A percentile compares a stretch with the other conserved stretches of the same genome.
Conservation (phyloP, 2,329 filamentous ascomycete species). For the Elsinoe necatrix region DNA sequence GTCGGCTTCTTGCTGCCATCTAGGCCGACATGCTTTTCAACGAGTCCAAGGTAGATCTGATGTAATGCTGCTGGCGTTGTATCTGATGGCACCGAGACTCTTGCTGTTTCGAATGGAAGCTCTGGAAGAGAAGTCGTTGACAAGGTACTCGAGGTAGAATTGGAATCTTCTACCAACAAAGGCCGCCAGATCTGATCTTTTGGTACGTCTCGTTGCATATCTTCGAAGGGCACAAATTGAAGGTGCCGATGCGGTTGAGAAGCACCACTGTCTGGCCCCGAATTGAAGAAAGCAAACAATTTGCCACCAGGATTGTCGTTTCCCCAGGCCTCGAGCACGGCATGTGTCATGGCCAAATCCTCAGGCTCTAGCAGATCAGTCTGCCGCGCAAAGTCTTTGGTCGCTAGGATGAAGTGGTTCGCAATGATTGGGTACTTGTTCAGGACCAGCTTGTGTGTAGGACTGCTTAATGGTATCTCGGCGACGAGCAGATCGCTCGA, state of each 20-base stretch:
- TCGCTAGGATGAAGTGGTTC: constrained; percentile 64
- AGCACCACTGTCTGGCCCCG: constrained; percentile 58
- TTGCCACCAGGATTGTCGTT: constrained; percentile 19
- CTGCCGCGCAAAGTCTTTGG: constrained; percentile 55
- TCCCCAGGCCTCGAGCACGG: constrained; percentile 52
- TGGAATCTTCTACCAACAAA: constrained; percentile 30
- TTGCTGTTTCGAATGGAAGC: neutral
- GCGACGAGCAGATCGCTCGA: constrained; percentile 47
- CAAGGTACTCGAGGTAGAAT: too few relatives aligned
- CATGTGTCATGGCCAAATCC: constrained; percentile 54
- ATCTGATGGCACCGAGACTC: neutral
- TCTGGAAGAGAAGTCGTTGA: constrained; percentile 17
- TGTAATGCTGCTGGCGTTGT: neutral
- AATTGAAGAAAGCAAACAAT: constrained; percentile 63
- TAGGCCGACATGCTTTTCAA: neutral
- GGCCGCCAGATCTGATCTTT: constrained; percentile 34
- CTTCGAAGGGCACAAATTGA: constrained; percentile 58
- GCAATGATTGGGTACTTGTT: constrained; percentile 69
- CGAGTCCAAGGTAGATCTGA: neutral
- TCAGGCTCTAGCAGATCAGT: constrained; percentile 51
- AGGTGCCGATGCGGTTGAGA: constrained; percentile 65
- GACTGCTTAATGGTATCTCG: constrained; percentile 35
- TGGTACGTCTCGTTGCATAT: constrained; percentile 45
- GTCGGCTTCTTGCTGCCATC: neutral
- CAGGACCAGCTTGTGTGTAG: constrained; percentile 56